phyloP scores from a whole-genome alignment of 2,329 filamentous ascomycete species.

The Cytospora paraplurivora region DNA sequence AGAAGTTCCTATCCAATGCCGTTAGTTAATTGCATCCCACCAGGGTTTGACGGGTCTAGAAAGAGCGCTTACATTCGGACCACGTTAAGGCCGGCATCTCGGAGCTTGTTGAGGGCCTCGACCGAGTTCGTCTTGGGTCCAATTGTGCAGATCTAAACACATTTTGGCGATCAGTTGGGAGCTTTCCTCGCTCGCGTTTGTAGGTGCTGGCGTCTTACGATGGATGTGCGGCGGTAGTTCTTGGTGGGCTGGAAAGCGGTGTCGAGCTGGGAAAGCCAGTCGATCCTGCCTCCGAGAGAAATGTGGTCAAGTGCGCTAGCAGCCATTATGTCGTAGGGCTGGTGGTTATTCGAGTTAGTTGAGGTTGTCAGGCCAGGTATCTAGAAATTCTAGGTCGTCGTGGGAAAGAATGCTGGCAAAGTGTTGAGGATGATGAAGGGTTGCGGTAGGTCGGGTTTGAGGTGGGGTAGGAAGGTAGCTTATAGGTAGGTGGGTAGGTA shows the following conservation, averaged over 20 bases:
- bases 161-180: slow-evolving; percentile 8
- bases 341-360: neutral
- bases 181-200: neutral
- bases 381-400: neutral
- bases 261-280: slow-evolving; percentile 73
- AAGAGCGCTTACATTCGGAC: slow-evolving; percentile 82
- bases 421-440: neutral
- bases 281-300: slow-evolving; percentile 69
- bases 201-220: slow-evolving; percentile 42
- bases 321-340: slow-evolving; percentile 48
- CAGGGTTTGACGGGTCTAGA: neutral
- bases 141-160: slow-evolving; percentile 82
- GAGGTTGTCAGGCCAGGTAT: neutral
- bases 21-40: slow-evolving; percentile 10
- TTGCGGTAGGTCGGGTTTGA: slow-evolving; percentile 1
- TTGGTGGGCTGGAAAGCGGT: slow-evolving; percentile 84
- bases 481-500: neutral
- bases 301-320: slow-evolving; percentile 83
- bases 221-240: slow-evolving; percentile 94
- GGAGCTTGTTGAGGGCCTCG: slow-evolving; percentile 94
- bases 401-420: neutral
- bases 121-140: slow-evolving; percentile 99
- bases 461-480: neutral
- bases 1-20: slow-evolving; percentile 26
- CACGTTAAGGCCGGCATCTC: slow-evolving; percentile 89